Evolutionary conservation across 805 yeast genomes (phyloP), one percentile per base, ranked within the genome.

Genomic region (Lipomyces chichibuensis): DNA sequence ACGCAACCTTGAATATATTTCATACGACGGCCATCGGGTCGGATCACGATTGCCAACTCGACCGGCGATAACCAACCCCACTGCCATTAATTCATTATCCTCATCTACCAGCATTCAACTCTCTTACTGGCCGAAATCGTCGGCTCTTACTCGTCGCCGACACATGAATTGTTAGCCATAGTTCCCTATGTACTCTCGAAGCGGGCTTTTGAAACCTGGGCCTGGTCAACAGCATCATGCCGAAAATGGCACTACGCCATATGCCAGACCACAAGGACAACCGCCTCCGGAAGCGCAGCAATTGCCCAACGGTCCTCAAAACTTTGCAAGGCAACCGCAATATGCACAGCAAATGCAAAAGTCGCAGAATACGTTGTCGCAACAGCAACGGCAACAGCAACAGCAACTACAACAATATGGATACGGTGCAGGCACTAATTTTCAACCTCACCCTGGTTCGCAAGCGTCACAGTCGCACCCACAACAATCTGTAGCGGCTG

Each of bases 371-470:
- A n/a, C n/a, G 49, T 43, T 43, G 49, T 13, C 64, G 5, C 67
- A 64, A 17, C 65, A 63, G 32, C 58, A n/a, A 43, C 65, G 52
- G 57, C 65, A 62, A 33, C 64, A 59, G 8, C 67, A 64, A 23
- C 65, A 49, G 13, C 58, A n/a, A 43, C 65, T 51, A 49, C 65
- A 63, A 35, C 64, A 49, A 13, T 23, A 43, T 32, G 58, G 58
- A 52, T 37, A 57, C 25, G 14, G 20, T 35, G 37, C 9, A 23
- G 49, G 60, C 9, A 17, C 52, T 9, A 63, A 59, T 46, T 59
- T 59, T n/a, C 63, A 62, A 20, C 52, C 20, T 27, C 68, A 65
- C 11, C 8, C 37, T 5, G 25, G 39, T 2, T 23, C 35, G 7
- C 69, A 65, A n/a, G 55, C 27, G 37, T 64, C 61, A 35, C 65